Conservation (phyloP, 441 rosid species). For the Croton setiger region DNA sequence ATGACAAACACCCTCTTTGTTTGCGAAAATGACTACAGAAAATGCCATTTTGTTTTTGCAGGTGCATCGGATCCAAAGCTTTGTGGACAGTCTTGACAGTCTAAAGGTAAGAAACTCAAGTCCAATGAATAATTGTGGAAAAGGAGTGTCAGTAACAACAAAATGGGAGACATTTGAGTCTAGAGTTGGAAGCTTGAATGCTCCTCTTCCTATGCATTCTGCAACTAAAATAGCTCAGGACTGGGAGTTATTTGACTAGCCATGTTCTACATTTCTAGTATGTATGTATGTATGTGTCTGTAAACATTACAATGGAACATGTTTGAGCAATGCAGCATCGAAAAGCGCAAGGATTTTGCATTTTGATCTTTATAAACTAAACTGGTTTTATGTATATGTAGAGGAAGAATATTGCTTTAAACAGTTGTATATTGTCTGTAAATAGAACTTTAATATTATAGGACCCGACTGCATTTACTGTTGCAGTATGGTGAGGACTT, state of each 20-base stretch:
- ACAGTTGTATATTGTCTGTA: not conserved
- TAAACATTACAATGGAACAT: not conserved
- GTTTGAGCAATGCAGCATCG: not conserved
- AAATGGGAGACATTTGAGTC: slow-evolving; percentile 41
- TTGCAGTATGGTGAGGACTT: no score
- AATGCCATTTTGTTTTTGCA: slow-evolving; percentile 18
- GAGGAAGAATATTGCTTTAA: not conserved
- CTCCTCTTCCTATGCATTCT: slow-evolving; percentile 32
- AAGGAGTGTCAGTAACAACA: slow-evolving; percentile 32
- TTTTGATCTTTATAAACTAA: not conserved
- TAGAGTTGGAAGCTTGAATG: slow-evolving; percentile 40
- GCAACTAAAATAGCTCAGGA: slow-evolving; percentile 41
- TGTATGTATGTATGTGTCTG: not conserved
- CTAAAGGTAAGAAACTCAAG: slow-evolving; percentile 41
- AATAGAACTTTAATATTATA: no score
- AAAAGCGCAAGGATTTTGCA: not conserved
- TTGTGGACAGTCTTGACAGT: slow-evolving; percentile 43
- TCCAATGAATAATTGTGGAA: slow-evolving; percentile 31
- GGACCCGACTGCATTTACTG: no score
- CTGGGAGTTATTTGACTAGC: slow-evolving; percentile 52
- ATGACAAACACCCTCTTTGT: no score
- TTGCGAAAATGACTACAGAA: not conserved
- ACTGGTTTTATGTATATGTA: not conserved
- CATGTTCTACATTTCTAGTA: slow-evolving; percentile 8
- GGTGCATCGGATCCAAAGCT: slow-evolving; percentile 47